Evolutionary conservation across 129 eudicot genomes (phyloP).

Genomic region (Sambucus nigra): DNA sequence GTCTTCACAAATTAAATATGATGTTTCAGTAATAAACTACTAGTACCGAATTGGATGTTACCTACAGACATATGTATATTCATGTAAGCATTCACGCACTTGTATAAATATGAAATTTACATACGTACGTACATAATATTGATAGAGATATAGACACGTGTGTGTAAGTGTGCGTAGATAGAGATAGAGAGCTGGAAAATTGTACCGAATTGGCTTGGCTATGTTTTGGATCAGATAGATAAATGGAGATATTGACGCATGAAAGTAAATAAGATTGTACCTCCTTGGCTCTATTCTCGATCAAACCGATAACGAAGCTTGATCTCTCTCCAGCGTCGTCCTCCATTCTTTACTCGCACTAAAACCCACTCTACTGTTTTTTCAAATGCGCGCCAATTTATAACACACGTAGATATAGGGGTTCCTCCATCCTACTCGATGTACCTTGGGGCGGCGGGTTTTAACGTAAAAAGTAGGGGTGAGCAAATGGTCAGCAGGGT

Average conservation of each 20-base stretch:
- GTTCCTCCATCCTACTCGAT: too few relatives aligned
- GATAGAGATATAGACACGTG: too few relatives aligned
- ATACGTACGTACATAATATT: too few relatives aligned
- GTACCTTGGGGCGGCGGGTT: too few relatives aligned
- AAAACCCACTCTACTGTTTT: background rate
- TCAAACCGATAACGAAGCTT: constrained; percentile 73
- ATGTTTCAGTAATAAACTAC: background rate
- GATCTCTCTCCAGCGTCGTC: constrained; percentile 86
- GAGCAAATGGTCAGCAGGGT: too few relatives aligned
- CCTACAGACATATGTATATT: background rate
- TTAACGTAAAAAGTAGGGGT: too few relatives aligned
- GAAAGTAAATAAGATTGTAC: too few relatives aligned
- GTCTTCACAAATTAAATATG: background rate
- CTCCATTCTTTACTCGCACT: constrained; percentile 35
- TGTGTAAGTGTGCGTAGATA: background rate
- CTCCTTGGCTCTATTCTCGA: constrained; percentile 98
- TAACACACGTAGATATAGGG: too few relatives aligned
- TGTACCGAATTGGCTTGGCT: constrained; percentile 91
- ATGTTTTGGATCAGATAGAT: constrained; percentile 85
- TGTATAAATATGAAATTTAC: too few relatives aligned
- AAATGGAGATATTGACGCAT: too few relatives aligned
- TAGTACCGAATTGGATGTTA: background rate
- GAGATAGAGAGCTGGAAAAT: constrained; percentile 10
- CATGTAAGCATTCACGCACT: too few relatives aligned
- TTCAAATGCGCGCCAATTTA: constrained; percentile 13